Evolutionary conservation across 179 eudicot species (phyloP), one percentile per base, ranked within the genome.

Genomic region (Pouteria campechiana): DNA sequence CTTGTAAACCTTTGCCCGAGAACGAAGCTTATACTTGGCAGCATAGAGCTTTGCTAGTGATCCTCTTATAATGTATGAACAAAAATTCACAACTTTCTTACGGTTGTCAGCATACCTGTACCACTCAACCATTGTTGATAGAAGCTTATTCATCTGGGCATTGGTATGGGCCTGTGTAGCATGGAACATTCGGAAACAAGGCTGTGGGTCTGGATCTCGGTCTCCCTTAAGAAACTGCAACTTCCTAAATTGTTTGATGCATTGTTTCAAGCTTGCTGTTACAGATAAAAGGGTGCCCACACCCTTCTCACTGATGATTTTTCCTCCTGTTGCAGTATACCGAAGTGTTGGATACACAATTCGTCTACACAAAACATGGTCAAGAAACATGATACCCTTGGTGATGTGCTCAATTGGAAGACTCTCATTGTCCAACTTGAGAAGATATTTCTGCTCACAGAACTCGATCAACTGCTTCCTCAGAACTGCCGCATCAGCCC

Each of bases 31-130:
- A 61, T 89, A 85, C 52, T 89, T 89, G 28, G 97, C 97, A 61
- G 97, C 97, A 78, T 89, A 89, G 17, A 84, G 95, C 76, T 88
- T 88, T 2, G 97, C 95, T 33, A 88, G 97, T 7, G 97, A 88
- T 8, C 97, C 97, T 44, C 97, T 65, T 17, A 88, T 37, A 17
- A 88, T 88, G 53, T 88, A 88, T 38, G 97, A 88, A 40, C 83
- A 84, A 45, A 88, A 88, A 37, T 88, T 88, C 43, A 88, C 95
- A 7, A 88, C 65, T 61, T 88, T 88, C 79, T 88, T 88, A 41
- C 97, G 59, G 48, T 88, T 88, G 55, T 88, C 97, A 16, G 95
- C 95, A 59, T 73, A 88, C 39, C 75, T 62, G 41, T 68, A 88
- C 97, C 97, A 88, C 73, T 88, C 97, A 25, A 81, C 95, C 74